Evolutionary conservation across 441 rosid genomes (phyloP).

Genomic region (Caryocar brasiliense): DNA sequence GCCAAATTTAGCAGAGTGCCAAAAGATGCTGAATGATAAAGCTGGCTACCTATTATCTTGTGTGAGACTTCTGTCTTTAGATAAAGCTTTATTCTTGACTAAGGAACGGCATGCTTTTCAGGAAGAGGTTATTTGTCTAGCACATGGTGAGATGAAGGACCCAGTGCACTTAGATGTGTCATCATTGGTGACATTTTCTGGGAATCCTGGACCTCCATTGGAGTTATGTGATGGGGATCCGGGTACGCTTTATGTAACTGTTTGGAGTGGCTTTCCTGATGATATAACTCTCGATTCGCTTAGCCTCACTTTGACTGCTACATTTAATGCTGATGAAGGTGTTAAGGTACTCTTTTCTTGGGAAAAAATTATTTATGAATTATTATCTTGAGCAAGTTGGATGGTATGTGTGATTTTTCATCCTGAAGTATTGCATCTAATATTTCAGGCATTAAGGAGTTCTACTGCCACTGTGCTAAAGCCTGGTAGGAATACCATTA

Average conservation of each 20-base stretch:
- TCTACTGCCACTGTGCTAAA: conserved; percentile 57
- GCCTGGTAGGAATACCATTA: conserved; percentile 65
- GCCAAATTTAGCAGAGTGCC: conserved; percentile 93
- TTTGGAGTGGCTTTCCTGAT: conserved; percentile 98
- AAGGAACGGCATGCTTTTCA: conserved; percentile 96
- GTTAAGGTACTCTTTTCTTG: conserved; percentile 53
- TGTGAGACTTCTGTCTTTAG: conserved; percentile 83
- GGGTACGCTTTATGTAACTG: conserved; percentile 70
- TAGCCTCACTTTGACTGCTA: conserved; percentile 82
- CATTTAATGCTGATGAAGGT: conserved; percentile 82
- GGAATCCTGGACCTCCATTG: conserved; percentile 79
- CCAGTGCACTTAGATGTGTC: conserved; percentile 95
- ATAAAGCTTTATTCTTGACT: conserved; percentile 67
- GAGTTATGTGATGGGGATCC: conserved; percentile 97
- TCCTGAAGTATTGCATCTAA: conserved; percentile 10
- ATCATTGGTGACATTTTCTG: conserved; percentile 87
- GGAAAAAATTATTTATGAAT: not conserved
- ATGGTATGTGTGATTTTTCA: not conserved
- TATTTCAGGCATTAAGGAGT: conserved; percentile 70
- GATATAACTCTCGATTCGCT: conserved; percentile 92
- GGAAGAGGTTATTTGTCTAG: conserved; percentile 76
- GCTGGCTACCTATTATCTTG: conserved; percentile 95
- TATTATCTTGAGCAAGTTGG: not conserved
- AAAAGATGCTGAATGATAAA: conserved; percentile 84
- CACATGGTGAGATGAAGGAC: conserved; percentile 87